Evolutionary conservation across 1,284 basidiomycete genomes (phyloP), one percentile per base, ranked within the genome.

Genomic region (Earliella scabrosa): DNA sequence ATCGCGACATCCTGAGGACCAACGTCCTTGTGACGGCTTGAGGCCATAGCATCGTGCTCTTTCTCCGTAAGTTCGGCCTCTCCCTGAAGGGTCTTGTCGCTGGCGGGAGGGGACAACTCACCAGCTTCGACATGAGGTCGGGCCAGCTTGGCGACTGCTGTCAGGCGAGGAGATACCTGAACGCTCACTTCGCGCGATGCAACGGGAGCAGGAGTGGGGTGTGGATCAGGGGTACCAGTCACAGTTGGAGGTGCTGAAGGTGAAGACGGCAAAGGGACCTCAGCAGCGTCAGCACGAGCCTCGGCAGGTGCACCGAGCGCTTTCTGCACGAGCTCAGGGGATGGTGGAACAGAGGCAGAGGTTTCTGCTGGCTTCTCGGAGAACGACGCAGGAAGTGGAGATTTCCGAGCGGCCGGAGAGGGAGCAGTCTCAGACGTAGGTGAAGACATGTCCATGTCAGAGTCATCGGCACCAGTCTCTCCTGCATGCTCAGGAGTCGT

Each of bases 361-460:
- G 2, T 38, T 27, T 14, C 23, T 4, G 11, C 23, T 10, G 40
- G 40, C 9, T 14, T n/a, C 27, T 24, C 27, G 10, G 43, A n/a
- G n/a, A n/a, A 45, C 9, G 27, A 27, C 10, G 20, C 24, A 27
- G 21, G 31, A 24, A 21, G 11, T 29, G 20, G 24, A 38, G 35
- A 41, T 4, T 5, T 18, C 18, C n/a, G 26, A 21, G 34, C 16
- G 14, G 16, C n/a, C 13, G 55, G 50, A 26, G 50, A 47, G 10
- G 34, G 40, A 9, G 56, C 24, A 27, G 43, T 29, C 11, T 59
- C 59, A 27, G 64, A 61, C 11, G 56, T 44, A 39, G 54, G 49
- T 3, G 58, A 59, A 9, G 64, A 66, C 64, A 66, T 62, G n/a
- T 66, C 64, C 64, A 66, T 66, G 36, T 66, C 64, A 21, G 62